Evolutionary conservation across 2,329 filamentous ascomycete genomes (phyloP).

Genomic region (Lizonia empirigonia): DNA sequence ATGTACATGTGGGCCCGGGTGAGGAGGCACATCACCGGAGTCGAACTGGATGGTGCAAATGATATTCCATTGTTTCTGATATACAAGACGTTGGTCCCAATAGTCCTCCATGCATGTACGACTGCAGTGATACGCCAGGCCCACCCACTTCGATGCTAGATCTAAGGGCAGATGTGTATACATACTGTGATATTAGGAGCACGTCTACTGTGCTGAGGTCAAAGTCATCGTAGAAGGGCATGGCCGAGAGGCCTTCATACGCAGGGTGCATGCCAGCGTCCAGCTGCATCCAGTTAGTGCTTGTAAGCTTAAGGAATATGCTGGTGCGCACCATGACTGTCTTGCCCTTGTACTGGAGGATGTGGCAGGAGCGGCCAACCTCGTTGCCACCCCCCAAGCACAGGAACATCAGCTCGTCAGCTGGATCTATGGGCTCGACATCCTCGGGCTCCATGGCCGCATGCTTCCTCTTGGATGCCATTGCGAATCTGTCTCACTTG

Average conservation of each 20-base stretch:
- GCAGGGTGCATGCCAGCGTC: slow-evolving; percentile 97
- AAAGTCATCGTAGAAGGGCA: slow-evolving; percentile 98
- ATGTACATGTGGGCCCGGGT: slow-evolving; percentile 30
- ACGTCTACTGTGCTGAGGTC: slow-evolving; percentile 97
- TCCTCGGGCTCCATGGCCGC: slow-evolving; percentile 74
- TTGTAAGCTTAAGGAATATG: neutral
- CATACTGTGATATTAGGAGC: slow-evolving; percentile 99
- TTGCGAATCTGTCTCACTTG: no score
- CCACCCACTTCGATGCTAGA: slow-evolving; percentile 15
- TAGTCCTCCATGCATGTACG: slow-evolving; percentile 30
- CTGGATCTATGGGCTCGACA: slow-evolving; percentile 88
- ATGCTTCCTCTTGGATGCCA: slow-evolving; percentile 94
- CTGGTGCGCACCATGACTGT: slow-evolving; percentile 85
- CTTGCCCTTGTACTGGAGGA: slow-evolving; percentile 98
- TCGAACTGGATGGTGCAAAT: slow-evolving; percentile 45
- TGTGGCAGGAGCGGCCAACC: slow-evolving; percentile 95
- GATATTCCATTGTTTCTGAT: slow-evolving; percentile 50
- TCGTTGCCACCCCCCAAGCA: slow-evolving; percentile 95
- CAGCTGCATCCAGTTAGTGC: slow-evolving; percentile 63
- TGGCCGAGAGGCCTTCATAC: slow-evolving; percentile 88
- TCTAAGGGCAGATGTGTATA: slow-evolving; percentile 37
- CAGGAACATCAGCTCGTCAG: slow-evolving; percentile 92
- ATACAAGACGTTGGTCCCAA: slow-evolving; percentile 40
- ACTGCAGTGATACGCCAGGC: slow-evolving; percentile 44
- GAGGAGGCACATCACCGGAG: slow-evolving; percentile 44